Base-by-base conservation (phyloP, 2,329 filamentous ascomycete genomes). In the Talaromyces sp. region DNA sequence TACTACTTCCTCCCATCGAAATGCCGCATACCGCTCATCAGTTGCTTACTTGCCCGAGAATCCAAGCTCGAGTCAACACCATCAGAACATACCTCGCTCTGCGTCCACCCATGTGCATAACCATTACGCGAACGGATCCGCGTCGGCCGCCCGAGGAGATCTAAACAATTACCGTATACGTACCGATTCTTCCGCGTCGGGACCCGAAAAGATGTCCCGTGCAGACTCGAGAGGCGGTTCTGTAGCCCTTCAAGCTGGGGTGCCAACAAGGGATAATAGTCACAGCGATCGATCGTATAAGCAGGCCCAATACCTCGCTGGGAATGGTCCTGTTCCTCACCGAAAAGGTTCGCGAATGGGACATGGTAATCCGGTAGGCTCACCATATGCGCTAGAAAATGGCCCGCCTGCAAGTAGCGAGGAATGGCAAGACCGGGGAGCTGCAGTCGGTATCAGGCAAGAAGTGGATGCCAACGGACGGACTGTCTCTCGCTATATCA, bases 371-470 rank as follows among this genome's bases (percentile, higher is more conserved):
- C 70, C 65, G 5, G 69, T 72, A 25, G 72, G 71, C 36, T 73
- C 74, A 3, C 75, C 81, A 6, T 85, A 86, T 68, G 77, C 75
- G 25, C 64, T 80, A 39, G 84, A 87, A 63, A 81, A 81, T 53
- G 82, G 81, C 0, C 80, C 79, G 62, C 76, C 79, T 36, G 77
- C 81, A 41, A 90, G 87, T 67, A 92, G 86, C 65, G 93, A 97
- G 66, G 93, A 97, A 63, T 97, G 94, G 94, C 90, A 96, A 74
- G 93, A 99, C 41, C 86, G 88, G 61, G 94, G 94, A 43, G 93
- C 94, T n/a, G 91, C 93, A 1, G 85, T 95, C 28, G 86, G 87
- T 17, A 82, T 92, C 54, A 84, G 89, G 59, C 87, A 90, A 70
- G 92, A 97, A 69, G 81, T 91, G 25, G 94, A 97, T 73, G 84